These are phyloP conservation scores for Trichothecium sympodiale DNA, from an alignment of 2,329 filamentous ascomycete species.

Conservation along the genomic window DNA sequence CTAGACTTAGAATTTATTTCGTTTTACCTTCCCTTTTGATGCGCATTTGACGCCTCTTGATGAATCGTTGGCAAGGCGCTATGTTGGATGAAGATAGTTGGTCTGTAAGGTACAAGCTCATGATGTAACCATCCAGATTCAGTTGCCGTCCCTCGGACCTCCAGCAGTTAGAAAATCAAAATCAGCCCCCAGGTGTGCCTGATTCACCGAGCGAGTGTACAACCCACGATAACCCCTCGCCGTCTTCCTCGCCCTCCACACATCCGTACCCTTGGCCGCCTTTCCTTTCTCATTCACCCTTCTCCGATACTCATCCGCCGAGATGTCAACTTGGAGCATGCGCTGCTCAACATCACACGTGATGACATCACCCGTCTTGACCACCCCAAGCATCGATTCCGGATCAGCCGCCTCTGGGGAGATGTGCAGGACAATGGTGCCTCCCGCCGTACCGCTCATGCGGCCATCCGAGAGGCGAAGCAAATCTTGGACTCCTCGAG, in stretches of 20 bases:
- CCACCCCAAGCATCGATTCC: conserved; percentile 65
- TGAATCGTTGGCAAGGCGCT: no score
- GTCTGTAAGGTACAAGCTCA: no score
- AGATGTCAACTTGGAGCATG: conserved; percentile 47
- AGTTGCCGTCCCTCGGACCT: conserved; percentile 13
- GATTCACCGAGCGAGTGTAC: conserved; percentile 48
- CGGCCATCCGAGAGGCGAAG: conserved; percentile 78
- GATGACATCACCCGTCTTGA: conserved; percentile 66
- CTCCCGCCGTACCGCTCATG: conserved; percentile 78
- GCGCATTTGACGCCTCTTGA: no score
- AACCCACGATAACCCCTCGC: conserved; percentile 47
- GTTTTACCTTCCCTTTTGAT: no score
- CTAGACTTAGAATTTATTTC: no score
- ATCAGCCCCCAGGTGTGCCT: conserved; percentile 47
- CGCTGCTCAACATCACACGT: conserved; percentile 65
- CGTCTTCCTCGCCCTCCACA: conserved; percentile 23
- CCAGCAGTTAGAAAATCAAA: conserved; percentile 49
- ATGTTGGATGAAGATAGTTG: no score
- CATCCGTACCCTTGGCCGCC: conserved; percentile 18
- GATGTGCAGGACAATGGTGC: conserved; percentile 83
- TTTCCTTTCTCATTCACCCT: conserved; percentile 50
- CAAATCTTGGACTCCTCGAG: conserved; percentile 66
- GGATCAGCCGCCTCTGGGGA: conserved; percentile 72
- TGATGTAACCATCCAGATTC: no score
- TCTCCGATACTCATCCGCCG: conserved; percentile 55